Percentiles rank a stretch among this genome's conserved stretches.
These are phyloP conservation scores for Penicillium sp. DNA, from an alignment of 2,329 filamentous ascomycete genomes.

Conservation along the genomic window DNA sequence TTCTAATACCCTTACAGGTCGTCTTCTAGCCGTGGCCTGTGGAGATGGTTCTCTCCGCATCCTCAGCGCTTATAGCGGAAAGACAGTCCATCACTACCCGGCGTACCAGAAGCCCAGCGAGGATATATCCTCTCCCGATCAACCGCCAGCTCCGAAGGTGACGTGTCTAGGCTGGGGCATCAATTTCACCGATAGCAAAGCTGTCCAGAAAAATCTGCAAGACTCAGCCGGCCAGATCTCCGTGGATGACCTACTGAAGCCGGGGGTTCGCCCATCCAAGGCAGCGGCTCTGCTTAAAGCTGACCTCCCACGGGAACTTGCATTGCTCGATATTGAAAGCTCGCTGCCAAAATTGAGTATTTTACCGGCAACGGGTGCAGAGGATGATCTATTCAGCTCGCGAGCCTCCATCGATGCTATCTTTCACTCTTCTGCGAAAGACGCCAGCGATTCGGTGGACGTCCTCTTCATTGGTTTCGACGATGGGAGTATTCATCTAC, in stretches of 20 bases:
- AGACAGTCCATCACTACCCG: constrained; percentile 73
- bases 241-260: constrained; percentile 48
- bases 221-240: constrained; percentile 38
- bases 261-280: constrained; percentile 43
- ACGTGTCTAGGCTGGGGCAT: constrained; percentile 59
- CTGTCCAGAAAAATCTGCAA: constrained; percentile 47
- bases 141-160: constrained; percentile 32
- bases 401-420: constrained; percentile 71
- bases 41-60: constrained; percentile 78
- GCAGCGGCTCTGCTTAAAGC: constrained; percentile 44
- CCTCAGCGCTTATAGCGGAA: constrained; percentile 78
- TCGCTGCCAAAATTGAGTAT: constrained; percentile 77
- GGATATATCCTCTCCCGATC: neutral
- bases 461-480: constrained; percentile 75
- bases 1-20: constrained; percentile 37
- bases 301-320: constrained; percentile 73
- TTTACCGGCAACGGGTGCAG: constrained; percentile 68
- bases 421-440: constrained; percentile 65
- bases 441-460: constrained; percentile 75
- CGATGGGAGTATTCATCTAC: constrained; percentile 73
- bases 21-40: constrained; percentile 81
- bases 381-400: constrained; percentile 69
- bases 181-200: constrained; percentile 57
- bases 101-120: constrained; percentile 27
- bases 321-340: constrained; percentile 74